These are phyloP conservation scores for Houttuynia cordata DNA, from an alignment of 164 flowering plant species.

Conservation along the genomic window DNA sequence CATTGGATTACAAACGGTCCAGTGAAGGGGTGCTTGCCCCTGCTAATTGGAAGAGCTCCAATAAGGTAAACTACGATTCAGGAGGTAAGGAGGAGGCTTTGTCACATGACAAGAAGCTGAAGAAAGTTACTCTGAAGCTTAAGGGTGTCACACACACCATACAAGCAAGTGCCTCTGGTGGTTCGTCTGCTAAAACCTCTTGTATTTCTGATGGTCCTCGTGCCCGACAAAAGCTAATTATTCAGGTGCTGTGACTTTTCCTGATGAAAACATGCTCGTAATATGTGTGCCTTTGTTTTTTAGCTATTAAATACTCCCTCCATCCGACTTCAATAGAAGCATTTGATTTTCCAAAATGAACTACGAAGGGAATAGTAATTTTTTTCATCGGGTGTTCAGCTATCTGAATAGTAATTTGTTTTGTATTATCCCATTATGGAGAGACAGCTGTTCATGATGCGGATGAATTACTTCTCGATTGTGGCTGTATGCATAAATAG, in stretches of 20 bases:
- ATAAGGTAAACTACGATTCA: constrained; percentile 17
- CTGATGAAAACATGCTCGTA: not conserved
- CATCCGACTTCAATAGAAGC: too few species aligned
- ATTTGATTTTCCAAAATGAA: too few species aligned
- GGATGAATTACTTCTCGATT: too few species aligned
- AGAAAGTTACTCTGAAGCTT: constrained; percentile 80
- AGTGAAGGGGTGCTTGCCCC: constrained; percentile 61
- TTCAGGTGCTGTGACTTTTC: constrained; percentile 21
- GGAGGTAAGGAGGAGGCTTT: constrained; percentile 9
- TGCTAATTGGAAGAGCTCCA: constrained; percentile 39
- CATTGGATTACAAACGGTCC: constrained; percentile 23
- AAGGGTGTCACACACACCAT: constrained; percentile 70
- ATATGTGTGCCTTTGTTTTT: too few species aligned
- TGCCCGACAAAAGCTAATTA: constrained; percentile 23
- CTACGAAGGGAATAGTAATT: too few species aligned
- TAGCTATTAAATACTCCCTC: too few species aligned
- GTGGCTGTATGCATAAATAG: too few species aligned
- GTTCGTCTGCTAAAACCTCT: constrained; percentile 28
- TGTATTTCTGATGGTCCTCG: constrained; percentile 24
- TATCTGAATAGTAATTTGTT: too few species aligned
- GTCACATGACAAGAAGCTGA: constrained; percentile 37
- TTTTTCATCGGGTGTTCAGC: too few species aligned
- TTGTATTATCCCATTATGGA: too few species aligned
- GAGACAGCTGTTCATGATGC: too few species aligned
- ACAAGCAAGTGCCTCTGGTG: constrained; percentile 33